Conservation (phyloP, 768 basidiomycete species). For the Lentinula sp. region DNA sequence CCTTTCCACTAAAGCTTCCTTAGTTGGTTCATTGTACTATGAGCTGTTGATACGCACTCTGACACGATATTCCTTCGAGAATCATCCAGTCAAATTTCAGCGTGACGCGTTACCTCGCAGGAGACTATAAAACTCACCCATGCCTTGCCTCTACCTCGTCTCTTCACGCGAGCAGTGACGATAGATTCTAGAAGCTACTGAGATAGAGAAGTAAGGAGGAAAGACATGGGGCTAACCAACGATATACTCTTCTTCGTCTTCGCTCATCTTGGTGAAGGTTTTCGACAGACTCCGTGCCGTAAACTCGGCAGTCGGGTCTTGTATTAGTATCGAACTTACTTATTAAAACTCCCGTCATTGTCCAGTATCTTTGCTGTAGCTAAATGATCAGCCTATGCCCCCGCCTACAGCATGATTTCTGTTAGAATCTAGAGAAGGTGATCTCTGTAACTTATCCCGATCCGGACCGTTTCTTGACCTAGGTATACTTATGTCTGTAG, state of each 20-base stretch:
- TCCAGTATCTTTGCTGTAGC: no score
- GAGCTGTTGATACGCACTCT: conserved; percentile 33
- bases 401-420: no score
- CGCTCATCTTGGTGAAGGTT: conserved; percentile 15
- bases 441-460: no score
- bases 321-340: no score
- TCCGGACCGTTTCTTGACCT: no score
- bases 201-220: neutral
- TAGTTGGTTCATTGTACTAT: neutral
- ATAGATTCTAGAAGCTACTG: conserved; percentile 38
- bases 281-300: no score
- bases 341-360: no score
- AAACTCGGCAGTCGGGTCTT: no score
- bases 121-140: conserved; percentile 37
- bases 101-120: conserved; percentile 1
- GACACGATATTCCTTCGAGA: conserved; percentile 46
- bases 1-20: conserved; percentile 50
- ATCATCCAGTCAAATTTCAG: neutral
- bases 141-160: conserved; percentile 28
- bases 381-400: no score
- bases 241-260: conserved; percentile 51
- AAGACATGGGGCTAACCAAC: conserved; percentile 43
- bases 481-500: no score
- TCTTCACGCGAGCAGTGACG: conserved; percentile 43
- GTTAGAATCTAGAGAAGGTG: no score